These are phyloP conservation scores for Jacaranda mimosifolia DNA, from an alignment of 257 asterid genomes.

Conservation along the genomic window DNA sequence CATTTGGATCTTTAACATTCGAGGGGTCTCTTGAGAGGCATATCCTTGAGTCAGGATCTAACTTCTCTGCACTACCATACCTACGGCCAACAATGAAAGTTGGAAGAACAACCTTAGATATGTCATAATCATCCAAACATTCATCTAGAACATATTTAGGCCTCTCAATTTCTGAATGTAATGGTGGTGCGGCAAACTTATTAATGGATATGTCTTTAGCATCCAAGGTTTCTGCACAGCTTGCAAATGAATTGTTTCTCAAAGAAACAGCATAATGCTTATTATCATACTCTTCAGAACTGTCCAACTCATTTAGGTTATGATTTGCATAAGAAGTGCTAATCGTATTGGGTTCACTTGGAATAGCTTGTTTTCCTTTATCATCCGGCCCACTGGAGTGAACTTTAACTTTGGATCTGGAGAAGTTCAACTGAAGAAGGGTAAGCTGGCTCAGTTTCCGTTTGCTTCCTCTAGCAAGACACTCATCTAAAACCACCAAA, in stretches of 20 bases:
- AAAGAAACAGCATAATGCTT: constrained; percentile 30
- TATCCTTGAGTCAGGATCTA: constrained; percentile 59
- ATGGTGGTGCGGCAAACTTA: constrained; percentile 36
- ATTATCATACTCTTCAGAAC: constrained; percentile 38
- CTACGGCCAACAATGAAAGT: constrained; percentile 90
- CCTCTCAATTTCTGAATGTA: constrained; percentile 40
- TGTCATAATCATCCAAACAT: constrained; percentile 42
- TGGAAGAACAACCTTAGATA: constrained; percentile 54
- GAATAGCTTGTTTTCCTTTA: constrained; percentile 30
- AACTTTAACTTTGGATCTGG: constrained; percentile 55
- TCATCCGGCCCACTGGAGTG: constrained; percentile 38
- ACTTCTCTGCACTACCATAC: constrained; percentile 57
- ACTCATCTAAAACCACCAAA: constrained; percentile 65
- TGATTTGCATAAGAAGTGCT: constrained; percentile 30
- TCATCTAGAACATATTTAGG: constrained; percentile 43
- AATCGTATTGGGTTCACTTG: constrained; percentile 24
- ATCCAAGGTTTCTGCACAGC: constrained; percentile 32
- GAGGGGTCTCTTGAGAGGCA: constrained; percentile 76
- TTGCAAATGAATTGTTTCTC: constrained; percentile 33
- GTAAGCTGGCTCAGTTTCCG: constrained; percentile 85
- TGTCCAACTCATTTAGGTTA: constrained; percentile 35
- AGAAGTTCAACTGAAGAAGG: constrained; percentile 80
- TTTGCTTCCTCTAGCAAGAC: constrained; percentile 76
- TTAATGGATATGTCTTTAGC: constrained; percentile 37
- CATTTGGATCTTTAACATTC: constrained; percentile 80